These are phyloP conservation scores for Emergomyces orientalis DNA, from an alignment of 2,329 filamentous ascomycete species.

Conservation along the genomic window DNA sequence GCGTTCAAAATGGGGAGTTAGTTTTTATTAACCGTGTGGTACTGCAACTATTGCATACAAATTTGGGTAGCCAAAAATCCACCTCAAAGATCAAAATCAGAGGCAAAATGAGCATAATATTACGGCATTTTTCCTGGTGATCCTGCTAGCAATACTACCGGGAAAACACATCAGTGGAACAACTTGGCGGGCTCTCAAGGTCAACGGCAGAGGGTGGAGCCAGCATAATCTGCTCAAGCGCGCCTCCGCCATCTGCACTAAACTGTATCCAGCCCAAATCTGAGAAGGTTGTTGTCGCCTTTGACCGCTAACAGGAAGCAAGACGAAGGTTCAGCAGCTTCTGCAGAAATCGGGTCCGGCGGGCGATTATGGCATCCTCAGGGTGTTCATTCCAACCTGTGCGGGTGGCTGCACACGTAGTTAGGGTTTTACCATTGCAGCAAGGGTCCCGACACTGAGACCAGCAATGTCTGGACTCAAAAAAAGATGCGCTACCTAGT, in stretches of 20 bases:
- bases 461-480: neutral
- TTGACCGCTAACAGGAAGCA: neutral
- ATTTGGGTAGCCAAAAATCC: no score
- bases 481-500: neutral
- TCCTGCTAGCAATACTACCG: neutral
- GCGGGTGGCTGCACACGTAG: neutral
- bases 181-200: neutral
- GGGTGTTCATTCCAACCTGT: no score
- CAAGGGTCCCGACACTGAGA: neutral
- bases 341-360: neutral
- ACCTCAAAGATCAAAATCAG: neutral
- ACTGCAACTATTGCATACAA: no score
- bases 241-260: neutral
- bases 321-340: neutral
- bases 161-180: neutral
- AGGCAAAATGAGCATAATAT: constrained; percentile 6
- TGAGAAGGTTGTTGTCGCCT: neutral
- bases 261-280: neutral
- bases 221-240: constrained; percentile 2
- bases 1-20: neutral
- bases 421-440: no score
- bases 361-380: neutral
- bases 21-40: neutral
- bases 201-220: neutral
- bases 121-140: neutral